Base-by-base conservation (phyloP, 2,329 filamentous ascomycete species). In the Biscogniauxia mediterranea region DNA sequence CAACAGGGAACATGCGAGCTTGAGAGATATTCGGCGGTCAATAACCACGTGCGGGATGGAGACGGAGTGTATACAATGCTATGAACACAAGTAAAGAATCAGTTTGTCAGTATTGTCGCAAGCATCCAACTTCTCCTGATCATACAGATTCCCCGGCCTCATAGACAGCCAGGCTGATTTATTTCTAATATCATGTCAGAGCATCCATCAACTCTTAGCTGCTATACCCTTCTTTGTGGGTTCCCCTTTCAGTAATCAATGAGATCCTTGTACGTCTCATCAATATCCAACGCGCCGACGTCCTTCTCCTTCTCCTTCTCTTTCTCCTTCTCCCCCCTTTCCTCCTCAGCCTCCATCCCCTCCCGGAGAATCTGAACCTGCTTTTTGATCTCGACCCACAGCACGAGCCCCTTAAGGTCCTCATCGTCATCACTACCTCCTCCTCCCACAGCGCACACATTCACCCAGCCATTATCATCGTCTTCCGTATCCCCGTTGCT, bases 351-450 rank as follows among this genome's bases (percentile, higher is more conserved):
- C 3, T 81, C 80, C 77, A 89, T 82, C 23, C 88, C 85, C 59
- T 86, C 81, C 51, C 85, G 81, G 32, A 90, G 74, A 42, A 84
- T 82, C 60, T 81, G 78, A 59, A 90, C 78, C 73, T 89, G 86
- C 70, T 83, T 85, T 79, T 86, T 84, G 63, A 90, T 84, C 70
- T 86, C 83, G 3, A 80, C 77, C 85, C 85, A 89, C 52, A 89
- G 72, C 3, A 82, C 69, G 61, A 86, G 77, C 26, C 80, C 77
- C 23, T 83, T 78, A 56, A 88, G 68, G 58, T 76, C 73, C 19
- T 76, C 73, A 21, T 77, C 74, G 4, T 74, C 75, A 51, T 23
- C 23, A 23, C 5, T 23, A 23, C 23, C 5, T 32, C 66, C 61
- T 5, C 54, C 55, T 15, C 19, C 49, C 15, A 56, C 49, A 15